Conservation (phyloP, 805 yeast species). For the Metschnikowia orientalis region DNA sequence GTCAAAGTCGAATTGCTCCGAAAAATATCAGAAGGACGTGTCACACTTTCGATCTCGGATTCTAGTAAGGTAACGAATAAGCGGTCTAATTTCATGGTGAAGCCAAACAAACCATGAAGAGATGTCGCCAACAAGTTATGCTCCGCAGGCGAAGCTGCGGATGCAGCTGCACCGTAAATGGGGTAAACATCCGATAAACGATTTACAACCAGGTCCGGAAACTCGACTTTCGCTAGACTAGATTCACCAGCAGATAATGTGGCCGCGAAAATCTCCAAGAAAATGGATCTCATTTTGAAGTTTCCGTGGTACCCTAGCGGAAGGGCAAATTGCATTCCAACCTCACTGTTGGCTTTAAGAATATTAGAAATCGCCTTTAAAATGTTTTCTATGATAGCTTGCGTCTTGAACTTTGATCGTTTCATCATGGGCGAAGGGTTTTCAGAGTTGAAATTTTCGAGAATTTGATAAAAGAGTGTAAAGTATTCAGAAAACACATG, state of each 20-base stretch:
- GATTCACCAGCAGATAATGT: constrained; percentile 43
- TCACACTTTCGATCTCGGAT: constrained; percentile 58
- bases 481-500: constrained; percentile 68
- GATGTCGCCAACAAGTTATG: constrained; percentile 69
- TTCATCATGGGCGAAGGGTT: constrained; percentile 14
- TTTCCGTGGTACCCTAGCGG: constrained; percentile 77
- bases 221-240: constrained; percentile 22
- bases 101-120: constrained; percentile 49
- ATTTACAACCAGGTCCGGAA: constrained; percentile 23
- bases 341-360: constrained; percentile 67
- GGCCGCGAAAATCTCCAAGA: constrained; percentile 71
- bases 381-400: constrained; percentile 56
- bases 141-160: constrained; percentile 61
- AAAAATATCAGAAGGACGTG: constrained; percentile 66
- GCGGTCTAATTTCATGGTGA: constrained; percentile 32
- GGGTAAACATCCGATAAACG: constrained; percentile 35
- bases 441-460: constrained; percentile 41
- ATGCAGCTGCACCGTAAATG: constrained; percentile 50
- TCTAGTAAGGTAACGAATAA: constrained; percentile 52
- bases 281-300: constrained; percentile 60
- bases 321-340: constrained; percentile 70
- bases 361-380: constrained; percentile 64
- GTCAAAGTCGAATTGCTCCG: constrained; percentile 83
- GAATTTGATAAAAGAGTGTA: constrained; percentile 51
- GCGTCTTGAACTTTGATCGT: constrained; percentile 48